Evolutionary conservation across 352 stramenopile species (phyloP).

Genomic region (Globisporangium polare): DNA sequence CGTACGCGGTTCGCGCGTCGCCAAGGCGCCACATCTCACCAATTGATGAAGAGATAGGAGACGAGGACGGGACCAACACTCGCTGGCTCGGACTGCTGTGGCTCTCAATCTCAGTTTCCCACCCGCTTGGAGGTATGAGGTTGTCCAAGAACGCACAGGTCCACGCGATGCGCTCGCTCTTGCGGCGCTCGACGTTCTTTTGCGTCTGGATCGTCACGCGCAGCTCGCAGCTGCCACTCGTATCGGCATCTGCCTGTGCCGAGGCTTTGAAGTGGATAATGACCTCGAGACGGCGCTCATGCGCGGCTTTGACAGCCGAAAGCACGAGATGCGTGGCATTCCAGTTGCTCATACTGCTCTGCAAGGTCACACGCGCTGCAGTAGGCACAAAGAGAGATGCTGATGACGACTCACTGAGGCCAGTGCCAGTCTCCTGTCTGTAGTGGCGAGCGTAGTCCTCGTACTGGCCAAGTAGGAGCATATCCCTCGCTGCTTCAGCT

Average conservation of each 20-base stretch:
- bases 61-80: conserved; percentile 7
- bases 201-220: conserved; percentile 32
- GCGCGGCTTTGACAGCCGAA: conserved; percentile 37
- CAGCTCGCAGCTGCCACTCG: conserved; percentile 18
- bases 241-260: not conserved
- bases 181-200: conserved; percentile 14
- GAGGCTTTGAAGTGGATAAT: conserved; percentile 18
- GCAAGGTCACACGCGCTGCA: conserved; percentile 31
- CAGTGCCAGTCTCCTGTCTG: conserved; percentile 14
- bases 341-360: conserved; percentile 26
- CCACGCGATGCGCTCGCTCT: conserved; percentile 34
- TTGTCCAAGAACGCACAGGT: conserved; percentile 24
- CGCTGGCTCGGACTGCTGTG: not conserved
- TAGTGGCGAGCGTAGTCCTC: conserved; percentile 33
- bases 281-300: conserved; percentile 18
- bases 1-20: conserved; percentile 32
- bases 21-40: conserved; percentile 24
- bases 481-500: not conserved
- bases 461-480: conserved; percentile 29
- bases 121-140: conserved; percentile 6
- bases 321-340: conserved; percentile 30
- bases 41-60: not conserved
- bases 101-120: conserved; percentile 13
- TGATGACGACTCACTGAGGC: not conserved
- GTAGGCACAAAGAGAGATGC: conserved; percentile 23